phyloP scores from a whole-genome alignment of 1,139 yeast genomes.

The Kluyveromyces sp. region DNA sequence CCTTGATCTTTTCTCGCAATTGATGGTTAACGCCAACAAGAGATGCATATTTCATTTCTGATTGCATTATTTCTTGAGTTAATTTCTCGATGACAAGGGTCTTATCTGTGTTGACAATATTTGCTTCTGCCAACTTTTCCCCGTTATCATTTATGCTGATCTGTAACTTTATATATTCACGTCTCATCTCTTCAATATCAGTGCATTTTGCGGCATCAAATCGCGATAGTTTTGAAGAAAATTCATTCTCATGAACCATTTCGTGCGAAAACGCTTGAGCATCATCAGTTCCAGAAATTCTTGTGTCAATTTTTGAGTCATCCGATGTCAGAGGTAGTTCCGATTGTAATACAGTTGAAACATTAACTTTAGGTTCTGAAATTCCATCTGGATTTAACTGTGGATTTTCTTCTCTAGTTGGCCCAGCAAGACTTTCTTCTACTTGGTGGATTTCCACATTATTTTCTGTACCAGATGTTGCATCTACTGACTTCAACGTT shows the following conservation, averaged over 20 bases:
- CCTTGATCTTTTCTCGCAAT: slow-evolving; percentile 2
- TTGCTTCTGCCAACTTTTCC: background rate
- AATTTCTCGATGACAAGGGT: slow-evolving; percentile 4
- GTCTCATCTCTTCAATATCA: background rate
- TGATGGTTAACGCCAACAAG: slow-evolving; percentile 12
- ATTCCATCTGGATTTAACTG: too few species aligned
- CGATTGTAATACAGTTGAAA: too few species aligned
- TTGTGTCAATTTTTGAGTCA: too few species aligned
- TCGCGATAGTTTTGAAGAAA: too few species aligned
- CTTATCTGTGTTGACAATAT: background rate
- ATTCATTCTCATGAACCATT: too few species aligned
- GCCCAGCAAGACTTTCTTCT: too few species aligned
- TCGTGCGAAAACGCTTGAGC: background rate
- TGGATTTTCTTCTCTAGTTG: too few species aligned
- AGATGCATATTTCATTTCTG: slow-evolving; percentile 16
- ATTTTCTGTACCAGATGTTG: too few species aligned
- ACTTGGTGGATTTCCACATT: background rate
- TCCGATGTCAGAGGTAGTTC: too few species aligned
- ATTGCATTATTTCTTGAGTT: slow-evolving; percentile 13
- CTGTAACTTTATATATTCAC: background rate
- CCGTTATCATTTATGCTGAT: background rate
- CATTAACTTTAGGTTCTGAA: too few species aligned
- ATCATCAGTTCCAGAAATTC: background rate
- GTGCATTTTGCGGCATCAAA: background rate
- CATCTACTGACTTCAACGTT: too few species aligned